Evolutionary conservation across 2,329 filamentous ascomycete species (phyloP).

Genomic region (Rachicladosporium sp.): DNA sequence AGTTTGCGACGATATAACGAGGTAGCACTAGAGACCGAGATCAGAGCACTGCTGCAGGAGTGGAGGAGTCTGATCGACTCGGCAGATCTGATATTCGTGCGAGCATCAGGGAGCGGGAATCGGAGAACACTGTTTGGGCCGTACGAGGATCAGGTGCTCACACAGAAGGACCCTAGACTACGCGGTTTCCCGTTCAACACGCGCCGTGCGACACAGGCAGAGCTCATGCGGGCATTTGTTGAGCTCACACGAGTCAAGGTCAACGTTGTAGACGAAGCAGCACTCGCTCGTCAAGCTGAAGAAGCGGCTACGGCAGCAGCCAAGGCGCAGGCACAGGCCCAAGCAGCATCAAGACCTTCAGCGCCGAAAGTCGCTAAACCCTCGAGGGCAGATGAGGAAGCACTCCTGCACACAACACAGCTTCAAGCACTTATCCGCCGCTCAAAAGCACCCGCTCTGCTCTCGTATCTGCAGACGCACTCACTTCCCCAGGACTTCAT

Average conservation of each 20-base stretch:
- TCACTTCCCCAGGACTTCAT: constrained; percentile 56
- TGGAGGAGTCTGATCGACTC: constrained; percentile 82
- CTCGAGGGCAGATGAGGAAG: constrained; percentile 73
- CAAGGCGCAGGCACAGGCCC: constrained; percentile 23
- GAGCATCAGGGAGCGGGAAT: constrained; percentile 79
- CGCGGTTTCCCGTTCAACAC: constrained; percentile 90
- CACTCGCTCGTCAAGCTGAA: constrained; percentile 37
- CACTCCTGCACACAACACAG: constrained; percentile 74
- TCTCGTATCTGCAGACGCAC: constrained; percentile 75
- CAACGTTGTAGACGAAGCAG: constrained; percentile 58
- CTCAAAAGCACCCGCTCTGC: constrained; percentile 74
- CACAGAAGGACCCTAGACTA: constrained; percentile 64
- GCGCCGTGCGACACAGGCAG: constrained; percentile 77
- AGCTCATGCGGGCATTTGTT: constrained; percentile 87
- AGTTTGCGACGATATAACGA: constrained; percentile 89
- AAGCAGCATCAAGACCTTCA: constrained; percentile 30
- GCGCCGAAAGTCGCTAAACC: constrained; percentile 50
- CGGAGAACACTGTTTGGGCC: constrained; percentile 78
- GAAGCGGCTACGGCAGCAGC: constrained; percentile 33
- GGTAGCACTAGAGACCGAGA: constrained; percentile 75
- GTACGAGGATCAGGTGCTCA: constrained; percentile 78
- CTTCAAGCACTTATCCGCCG: constrained; percentile 78
- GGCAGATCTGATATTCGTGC: constrained; percentile 74
- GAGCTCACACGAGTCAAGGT: constrained; percentile 88
- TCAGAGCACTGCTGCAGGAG: constrained; percentile 64